Evolutionary conservation across 2,329 filamentous ascomycete genomes (phyloP).

Genomic region (Teratosphaeria gauchensis): DNA sequence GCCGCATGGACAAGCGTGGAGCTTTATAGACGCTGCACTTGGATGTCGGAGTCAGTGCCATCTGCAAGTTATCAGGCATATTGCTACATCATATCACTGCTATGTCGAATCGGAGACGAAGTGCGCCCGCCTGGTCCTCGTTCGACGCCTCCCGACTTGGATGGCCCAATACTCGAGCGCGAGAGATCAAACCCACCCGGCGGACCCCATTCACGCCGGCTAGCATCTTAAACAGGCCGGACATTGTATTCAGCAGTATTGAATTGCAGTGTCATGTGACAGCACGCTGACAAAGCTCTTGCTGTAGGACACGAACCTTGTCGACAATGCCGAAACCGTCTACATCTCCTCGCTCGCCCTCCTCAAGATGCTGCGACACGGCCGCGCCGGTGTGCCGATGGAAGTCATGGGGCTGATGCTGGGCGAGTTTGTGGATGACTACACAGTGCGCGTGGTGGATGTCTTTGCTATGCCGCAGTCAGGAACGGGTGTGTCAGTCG

Average conservation of each 20-base stretch:
- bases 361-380: slow-evolving; percentile 97
- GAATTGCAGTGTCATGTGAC: neutral
- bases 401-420: slow-evolving; percentile 99
- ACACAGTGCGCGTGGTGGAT: slow-evolving; percentile 95
- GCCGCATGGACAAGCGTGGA: neutral
- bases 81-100: neutral
- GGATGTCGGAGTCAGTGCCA: neutral
- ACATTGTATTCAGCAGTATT: neutral
- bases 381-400: slow-evolving; percentile 95
- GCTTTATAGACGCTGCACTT: neutral
- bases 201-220: neutral
- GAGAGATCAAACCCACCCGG: neutral
- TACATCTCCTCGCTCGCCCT: slow-evolving; percentile 97
- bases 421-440: slow-evolving; percentile 97
- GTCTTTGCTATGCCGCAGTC: slow-evolving; percentile 99
- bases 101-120: neutral
- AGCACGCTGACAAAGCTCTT: slow-evolving; percentile 6
- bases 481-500: slow-evolving; percentile 94
- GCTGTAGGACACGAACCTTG: slow-evolving; percentile 78
- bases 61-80: neutral
- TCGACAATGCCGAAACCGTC: slow-evolving; percentile 98
- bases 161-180: neutral
- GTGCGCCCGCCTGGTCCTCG: neutral
- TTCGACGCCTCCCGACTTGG: neutral
- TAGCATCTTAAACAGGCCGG: neutral